Percentiles rank a stretch among this genome's conserved stretches.
Conservation (phyloP, 495 filamentous ascomycete genomes). For the Tricharina praecox region DNA sequence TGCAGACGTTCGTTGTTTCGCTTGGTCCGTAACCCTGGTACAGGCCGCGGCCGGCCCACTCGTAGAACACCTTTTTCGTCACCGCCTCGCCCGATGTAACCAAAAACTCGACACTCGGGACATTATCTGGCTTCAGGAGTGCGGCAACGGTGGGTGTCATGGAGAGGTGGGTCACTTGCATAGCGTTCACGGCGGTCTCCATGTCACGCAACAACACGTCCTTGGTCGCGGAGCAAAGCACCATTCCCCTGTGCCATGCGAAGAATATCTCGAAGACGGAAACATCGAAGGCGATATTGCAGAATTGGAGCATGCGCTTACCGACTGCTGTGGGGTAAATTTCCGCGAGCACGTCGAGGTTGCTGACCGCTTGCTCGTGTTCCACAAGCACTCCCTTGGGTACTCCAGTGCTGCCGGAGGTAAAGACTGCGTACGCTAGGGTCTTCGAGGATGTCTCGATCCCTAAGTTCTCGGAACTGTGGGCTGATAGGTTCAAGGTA, state of each 20-base stretch:
- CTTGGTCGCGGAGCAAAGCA: constrained; percentile 50
- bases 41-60: constrained; percentile 49
- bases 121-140: constrained; percentile 41
- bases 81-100: constrained; percentile 56
- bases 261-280: constrained; percentile 73
- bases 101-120: constrained; percentile 49
- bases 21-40: constrained; percentile 59
- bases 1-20: constrained; percentile 62
- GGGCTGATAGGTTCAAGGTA: constrained; percentile 25
- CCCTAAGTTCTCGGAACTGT: constrained; percentile 26
- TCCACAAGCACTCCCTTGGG: constrained; percentile 59
- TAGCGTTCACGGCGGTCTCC: constrained; percentile 37
- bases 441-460: constrained; percentile 28
- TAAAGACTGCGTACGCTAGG: constrained; percentile 46
- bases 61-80: constrained; percentile 43
- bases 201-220: constrained; percentile 49
- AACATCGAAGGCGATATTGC: constrained; percentile 57
- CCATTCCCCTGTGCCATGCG: constrained; percentile 55
- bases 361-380: constrained; percentile 49
- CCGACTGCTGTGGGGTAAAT: constrained; percentile 38
- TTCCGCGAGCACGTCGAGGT: constrained; percentile 40
- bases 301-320: constrained; percentile 50
- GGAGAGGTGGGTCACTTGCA: constrained; percentile 55
- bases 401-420: constrained; percentile 46
- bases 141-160: constrained; percentile 64